A percentile compares a stretch with the other conserved stretches of the same genome.
Evolutionary conservation across 2,329 filamentous ascomycete genomes (phyloP).

Genomic region (Sphaerostilbella broomeana): DNA sequence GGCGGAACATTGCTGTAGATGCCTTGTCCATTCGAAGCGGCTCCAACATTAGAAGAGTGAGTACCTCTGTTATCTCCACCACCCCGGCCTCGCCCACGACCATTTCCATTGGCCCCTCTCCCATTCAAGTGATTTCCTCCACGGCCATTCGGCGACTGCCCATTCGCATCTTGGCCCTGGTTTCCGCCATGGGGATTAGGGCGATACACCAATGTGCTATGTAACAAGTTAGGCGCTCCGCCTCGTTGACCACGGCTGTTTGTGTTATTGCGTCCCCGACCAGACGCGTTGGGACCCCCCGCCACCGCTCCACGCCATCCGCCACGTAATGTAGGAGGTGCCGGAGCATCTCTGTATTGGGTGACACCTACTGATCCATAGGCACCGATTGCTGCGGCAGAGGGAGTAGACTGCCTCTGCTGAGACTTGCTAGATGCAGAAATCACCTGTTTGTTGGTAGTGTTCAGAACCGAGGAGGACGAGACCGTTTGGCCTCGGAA

Average conservation of each 20-base stretch:
- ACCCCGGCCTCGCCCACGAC: conserved; percentile 22
- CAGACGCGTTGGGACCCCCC: conserved; percentile 34
- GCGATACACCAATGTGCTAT: conserved; percentile 49
- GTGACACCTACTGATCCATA: conserved; percentile 51
- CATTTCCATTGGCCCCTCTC: conserved; percentile 20
- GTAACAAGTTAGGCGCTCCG: conserved; percentile 38
- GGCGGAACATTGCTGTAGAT: conserved; percentile 54
- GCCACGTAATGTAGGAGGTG: conserved; percentile 49
- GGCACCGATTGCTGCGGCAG: conserved; percentile 46
- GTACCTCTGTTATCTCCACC: conserved; percentile 21
- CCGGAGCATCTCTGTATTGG: conserved; percentile 54
- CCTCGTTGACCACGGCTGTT: conserved; percentile 32
- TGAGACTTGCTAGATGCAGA: conserved; percentile 49
- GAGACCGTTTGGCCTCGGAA: conserved; percentile 93
- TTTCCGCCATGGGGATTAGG: conserved; percentile 27
- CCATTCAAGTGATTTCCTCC: conserved; percentile 19
- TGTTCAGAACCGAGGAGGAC: conserved; percentile 80
- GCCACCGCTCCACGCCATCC: conserved; percentile 52
- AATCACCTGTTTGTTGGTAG: conserved; percentile 74
- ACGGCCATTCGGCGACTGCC: conserved; percentile 19
- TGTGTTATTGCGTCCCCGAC: conserved; percentile 34
- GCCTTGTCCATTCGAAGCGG: conserved; percentile 17
- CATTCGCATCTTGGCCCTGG: conserved; percentile 25
- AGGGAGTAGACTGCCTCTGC: conserved; percentile 43
- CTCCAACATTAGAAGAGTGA: conserved; percentile 12